Conservation (phyloP, 2,329 filamentous ascomycete genomes). For the Colletotrichum magnum region DNA sequence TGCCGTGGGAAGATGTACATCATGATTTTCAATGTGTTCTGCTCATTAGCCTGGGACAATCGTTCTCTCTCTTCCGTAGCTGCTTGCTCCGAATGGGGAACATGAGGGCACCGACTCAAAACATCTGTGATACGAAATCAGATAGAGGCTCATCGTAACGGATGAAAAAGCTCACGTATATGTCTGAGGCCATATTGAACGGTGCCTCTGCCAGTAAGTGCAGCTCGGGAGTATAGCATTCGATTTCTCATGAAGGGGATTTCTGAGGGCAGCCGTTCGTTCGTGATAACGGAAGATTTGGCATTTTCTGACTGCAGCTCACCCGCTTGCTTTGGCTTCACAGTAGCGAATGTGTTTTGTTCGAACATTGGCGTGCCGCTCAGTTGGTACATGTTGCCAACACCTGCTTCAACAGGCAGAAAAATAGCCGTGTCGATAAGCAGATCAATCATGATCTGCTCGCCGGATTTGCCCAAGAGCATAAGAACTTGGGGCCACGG, state of each 20-base stretch:
- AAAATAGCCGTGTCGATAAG: constrained; percentile 86
- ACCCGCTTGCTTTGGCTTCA: not conserved
- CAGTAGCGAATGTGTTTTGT: constrained; percentile 4
- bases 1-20: constrained; percentile 96
- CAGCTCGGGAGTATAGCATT: constrained; percentile 87
- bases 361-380: constrained; percentile 74
- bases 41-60: constrained; percentile 49
- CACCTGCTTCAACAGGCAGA: constrained; percentile 68
- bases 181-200: constrained; percentile 83
- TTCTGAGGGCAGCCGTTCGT: constrained; percentile 60
- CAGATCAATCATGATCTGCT: constrained; percentile 82
- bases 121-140: constrained; percentile 71
- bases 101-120: constrained; percentile 76
- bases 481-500: constrained; percentile 84
- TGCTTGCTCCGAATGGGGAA: not conserved
- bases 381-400: constrained; percentile 81
- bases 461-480: constrained; percentile 81
- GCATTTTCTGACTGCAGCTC: constrained; percentile 12
- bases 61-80: not conserved
- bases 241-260: constrained; percentile 85
- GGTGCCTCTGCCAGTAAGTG: constrained; percentile 75
- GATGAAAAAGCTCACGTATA: constrained; percentile 75
- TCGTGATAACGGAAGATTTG: not conserved
- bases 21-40: constrained; percentile 79
- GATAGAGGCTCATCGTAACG: not conserved